A percentile compares a stretch with the other conserved stretches of the same genome.
phyloP scores from a whole-genome alignment of 192 early-diverging fungal genomes.

The Rhizophagus sp. region DNA sequence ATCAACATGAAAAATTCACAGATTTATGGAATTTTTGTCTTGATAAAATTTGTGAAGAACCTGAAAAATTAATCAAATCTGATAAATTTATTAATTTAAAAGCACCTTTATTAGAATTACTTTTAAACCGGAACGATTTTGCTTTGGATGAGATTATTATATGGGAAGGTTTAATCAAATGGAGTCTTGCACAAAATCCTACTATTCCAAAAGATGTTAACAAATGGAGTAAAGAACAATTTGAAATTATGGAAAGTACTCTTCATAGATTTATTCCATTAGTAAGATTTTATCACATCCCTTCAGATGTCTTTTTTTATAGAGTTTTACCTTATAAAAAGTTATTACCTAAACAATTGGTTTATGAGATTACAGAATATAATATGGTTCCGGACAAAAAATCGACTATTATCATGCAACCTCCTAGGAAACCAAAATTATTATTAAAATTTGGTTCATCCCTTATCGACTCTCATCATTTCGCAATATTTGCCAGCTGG shows the following conservation, averaged over 20 bases:
- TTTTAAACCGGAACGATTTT: neutral
- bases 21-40: neutral
- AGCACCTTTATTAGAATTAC: no score
- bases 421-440: neutral
- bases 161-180: slow-evolving; percentile 2
- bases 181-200: neutral
- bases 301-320: neutral
- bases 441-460: neutral
- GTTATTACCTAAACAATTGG: neutral
- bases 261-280: no score
- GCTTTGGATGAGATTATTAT: neutral
- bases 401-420: neutral
- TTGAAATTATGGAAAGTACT: neutral
- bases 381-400: neutral
- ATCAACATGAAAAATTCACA: neutral
- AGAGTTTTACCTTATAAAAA: neutral
- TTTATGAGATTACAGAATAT: neutral
- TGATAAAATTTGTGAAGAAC: neutral
- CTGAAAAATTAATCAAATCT: neutral
- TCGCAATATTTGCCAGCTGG: neutral
- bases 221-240: neutral
- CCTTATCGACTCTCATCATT: neutral
- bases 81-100: neutral
- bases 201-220: neutral
- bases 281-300: neutral